Conservation (phyloP, 345 rosid genomes). For the Odontarrhena argentea region DNA sequence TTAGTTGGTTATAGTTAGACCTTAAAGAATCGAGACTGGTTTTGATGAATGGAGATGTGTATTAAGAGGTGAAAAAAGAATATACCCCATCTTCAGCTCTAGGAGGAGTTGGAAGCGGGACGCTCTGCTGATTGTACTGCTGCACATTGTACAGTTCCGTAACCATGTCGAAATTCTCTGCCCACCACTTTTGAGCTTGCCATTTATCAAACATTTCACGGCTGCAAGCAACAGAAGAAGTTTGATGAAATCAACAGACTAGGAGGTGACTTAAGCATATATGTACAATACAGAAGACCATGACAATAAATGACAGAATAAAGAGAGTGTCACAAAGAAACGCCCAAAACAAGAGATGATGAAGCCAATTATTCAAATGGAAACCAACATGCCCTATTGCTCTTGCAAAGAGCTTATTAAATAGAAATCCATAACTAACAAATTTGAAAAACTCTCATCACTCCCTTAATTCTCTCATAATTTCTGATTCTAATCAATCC, state of each 20-base stretch:
- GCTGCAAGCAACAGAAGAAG: slow-evolving; percentile 47
- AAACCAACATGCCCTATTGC: too few species aligned
- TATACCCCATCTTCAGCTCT: slow-evolving; percentile 75
- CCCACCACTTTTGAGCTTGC: slow-evolving; percentile 99
- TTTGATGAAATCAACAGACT: slow-evolving; percentile 1
- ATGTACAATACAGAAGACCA: not conserved
- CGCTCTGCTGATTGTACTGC: slow-evolving; percentile 64
- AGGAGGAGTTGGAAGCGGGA: slow-evolving; percentile 74
- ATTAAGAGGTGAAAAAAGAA: slow-evolving; percentile 40
- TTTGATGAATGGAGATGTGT: slow-evolving; percentile 54
- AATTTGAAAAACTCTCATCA: too few species aligned
- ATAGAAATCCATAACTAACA: too few species aligned
- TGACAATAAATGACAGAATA: not conserved
- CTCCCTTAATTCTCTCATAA: too few species aligned
- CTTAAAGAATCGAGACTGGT: slow-evolving; percentile 38
- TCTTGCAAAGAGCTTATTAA: too few species aligned
- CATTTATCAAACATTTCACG: slow-evolving; percentile 93
- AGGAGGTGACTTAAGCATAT: slow-evolving; percentile 4
- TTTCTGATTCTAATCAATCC: too few species aligned
- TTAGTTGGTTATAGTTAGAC: slow-evolving; percentile 10
- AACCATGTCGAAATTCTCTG: slow-evolving; percentile 84
- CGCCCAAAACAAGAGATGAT: too few species aligned
- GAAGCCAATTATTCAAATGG: too few species aligned
- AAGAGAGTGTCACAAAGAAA: too few species aligned
- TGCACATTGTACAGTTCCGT: slow-evolving; percentile 95